Conservation (phyloP, 2,329 filamentous ascomycete genomes). For the Drechmeria coniospora region DNA sequence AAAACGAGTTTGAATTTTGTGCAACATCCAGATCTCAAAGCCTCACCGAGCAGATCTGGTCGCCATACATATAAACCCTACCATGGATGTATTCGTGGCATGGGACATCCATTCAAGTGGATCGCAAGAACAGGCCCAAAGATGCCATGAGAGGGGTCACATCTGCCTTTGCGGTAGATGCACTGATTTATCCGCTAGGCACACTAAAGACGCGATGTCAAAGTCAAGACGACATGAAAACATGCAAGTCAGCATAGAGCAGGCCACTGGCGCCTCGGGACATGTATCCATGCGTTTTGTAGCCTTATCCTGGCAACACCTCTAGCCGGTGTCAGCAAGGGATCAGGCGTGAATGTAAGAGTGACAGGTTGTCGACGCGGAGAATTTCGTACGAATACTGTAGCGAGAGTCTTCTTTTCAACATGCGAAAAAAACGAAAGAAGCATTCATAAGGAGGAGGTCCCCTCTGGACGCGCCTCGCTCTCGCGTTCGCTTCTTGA, state of each 20-base stretch:
- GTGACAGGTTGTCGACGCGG: not conserved
- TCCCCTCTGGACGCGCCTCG: slow-evolving; percentile 49
- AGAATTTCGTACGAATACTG: not conserved
- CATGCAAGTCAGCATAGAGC: slow-evolving; percentile 44
- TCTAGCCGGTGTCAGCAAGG: slow-evolving; percentile 49
- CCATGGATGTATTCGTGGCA: too few species aligned
- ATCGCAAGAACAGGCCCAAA: too few species aligned
- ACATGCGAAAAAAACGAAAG: slow-evolving; percentile 72
- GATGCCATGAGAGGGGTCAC: too few species aligned
- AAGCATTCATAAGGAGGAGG: slow-evolving; percentile 35
- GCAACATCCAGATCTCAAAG: too few species aligned
- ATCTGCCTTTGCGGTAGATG: slow-evolving; percentile 76
- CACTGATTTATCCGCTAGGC: slow-evolving; percentile 76
- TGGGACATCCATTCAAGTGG: too few species aligned
- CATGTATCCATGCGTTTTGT: slow-evolving; percentile 74
- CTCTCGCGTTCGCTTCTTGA: slow-evolving; percentile 61
- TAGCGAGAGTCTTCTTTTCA: slow-evolving; percentile 76
- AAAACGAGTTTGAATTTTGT: too few species aligned
- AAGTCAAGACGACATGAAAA: slow-evolving; percentile 55
- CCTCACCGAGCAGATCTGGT: too few species aligned
- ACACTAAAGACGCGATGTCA: slow-evolving; percentile 81
- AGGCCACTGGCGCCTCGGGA: slow-evolving; percentile 47
- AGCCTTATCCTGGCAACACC: slow-evolving; percentile 74
- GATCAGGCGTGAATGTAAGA: not conserved
- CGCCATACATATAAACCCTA: too few species aligned